Conservation (phyloP, 768 basidiomycete species). For the Chalciporus chontae region DNA sequence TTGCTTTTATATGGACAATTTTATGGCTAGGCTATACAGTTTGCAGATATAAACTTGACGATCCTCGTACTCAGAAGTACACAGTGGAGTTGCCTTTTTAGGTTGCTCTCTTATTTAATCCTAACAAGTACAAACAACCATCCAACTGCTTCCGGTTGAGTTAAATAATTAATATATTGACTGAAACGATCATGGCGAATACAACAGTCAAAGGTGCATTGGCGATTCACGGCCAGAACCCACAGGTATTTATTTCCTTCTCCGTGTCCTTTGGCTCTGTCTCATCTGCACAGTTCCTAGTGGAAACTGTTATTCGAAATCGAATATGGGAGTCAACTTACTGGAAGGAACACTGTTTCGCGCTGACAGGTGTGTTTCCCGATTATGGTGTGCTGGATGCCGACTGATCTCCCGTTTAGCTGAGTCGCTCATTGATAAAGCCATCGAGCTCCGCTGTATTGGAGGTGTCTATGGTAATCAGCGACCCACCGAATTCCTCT, state of each 20-base stretch:
- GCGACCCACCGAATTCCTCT: slow-evolving; percentile 90
- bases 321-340: slow-evolving; percentile 92
- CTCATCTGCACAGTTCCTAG: slow-evolving; percentile 62
- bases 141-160: background rate
- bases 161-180: background rate
- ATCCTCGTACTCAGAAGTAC: too few species aligned
- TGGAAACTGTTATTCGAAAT: slow-evolving; percentile 94
- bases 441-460: slow-evolving; percentile 74
- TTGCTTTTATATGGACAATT: background rate
- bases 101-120: slow-evolving; percentile 5
- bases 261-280: background rate
- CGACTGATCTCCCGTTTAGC: slow-evolving; percentile 44
- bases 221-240: slow-evolving; percentile 96
- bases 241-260: slow-evolving; percentile 60
- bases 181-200: slow-evolving; percentile 66
- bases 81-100: background rate
- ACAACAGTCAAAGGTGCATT: slow-evolving; percentile 84
- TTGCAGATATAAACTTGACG: too few species aligned
- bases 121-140: slow-evolving; percentile 24
- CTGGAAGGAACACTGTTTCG: slow-evolving; percentile 99
- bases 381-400: background rate
- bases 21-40: background rate
- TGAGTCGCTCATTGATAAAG: slow-evolving; percentile 90
- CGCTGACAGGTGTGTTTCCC: slow-evolving; percentile 70
- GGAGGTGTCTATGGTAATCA: slow-evolving; percentile 97